These are phyloP conservation scores for Royoungia palumana DNA, from an alignment of 768 basidiomycete species.

Conservation along the genomic window DNA sequence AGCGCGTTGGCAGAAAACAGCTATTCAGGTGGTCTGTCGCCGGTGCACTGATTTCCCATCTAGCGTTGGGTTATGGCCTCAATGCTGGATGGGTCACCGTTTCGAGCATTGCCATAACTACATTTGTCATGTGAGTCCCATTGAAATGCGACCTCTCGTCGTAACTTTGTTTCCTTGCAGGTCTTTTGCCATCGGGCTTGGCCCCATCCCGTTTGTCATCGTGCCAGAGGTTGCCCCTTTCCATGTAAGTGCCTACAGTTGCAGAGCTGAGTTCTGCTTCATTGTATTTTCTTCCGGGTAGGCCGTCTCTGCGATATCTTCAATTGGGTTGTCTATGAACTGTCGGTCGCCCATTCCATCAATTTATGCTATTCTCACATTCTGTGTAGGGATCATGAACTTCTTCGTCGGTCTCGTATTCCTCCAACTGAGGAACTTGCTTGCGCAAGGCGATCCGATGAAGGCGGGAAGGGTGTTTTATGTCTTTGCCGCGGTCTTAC, in stretches of 20 bases:
- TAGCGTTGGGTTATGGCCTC: slow-evolving; percentile 68
- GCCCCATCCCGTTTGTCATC: slow-evolving; percentile 91
- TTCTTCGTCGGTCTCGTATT: slow-evolving; percentile 84
- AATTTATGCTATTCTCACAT: background rate
- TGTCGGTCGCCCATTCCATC: slow-evolving; percentile 42
- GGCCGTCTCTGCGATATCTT: slow-evolving; percentile 81
- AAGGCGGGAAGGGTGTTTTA: slow-evolving; percentile 91
- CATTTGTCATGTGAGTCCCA: slow-evolving; percentile 71
- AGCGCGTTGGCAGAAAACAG: slow-evolving; percentile 72
- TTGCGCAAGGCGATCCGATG: slow-evolving; percentile 54
- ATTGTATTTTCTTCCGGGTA: slow-evolving; percentile 22
- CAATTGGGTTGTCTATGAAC: slow-evolving; percentile 68
- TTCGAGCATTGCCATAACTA: slow-evolving; percentile 70
- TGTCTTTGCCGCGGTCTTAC: slow-evolving; percentile 65
- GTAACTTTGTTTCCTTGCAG: slow-evolving; percentile 33
- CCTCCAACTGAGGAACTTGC: slow-evolving; percentile 73
- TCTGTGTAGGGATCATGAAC: slow-evolving; percentile 68
- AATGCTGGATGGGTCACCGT: slow-evolving; percentile 56
- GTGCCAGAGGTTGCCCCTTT: slow-evolving; percentile 85
- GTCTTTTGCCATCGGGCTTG: slow-evolving; percentile 86
- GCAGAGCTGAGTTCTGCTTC: background rate
- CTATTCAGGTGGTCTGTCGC: slow-evolving; percentile 64
- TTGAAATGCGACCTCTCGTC: background rate
- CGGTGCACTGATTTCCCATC: slow-evolving; percentile 64
- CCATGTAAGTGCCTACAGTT: slow-evolving; percentile 48